Base-by-base conservation (phyloP, 768 basidiomycete species). In the Symmetrospora coprosmae region DNA sequence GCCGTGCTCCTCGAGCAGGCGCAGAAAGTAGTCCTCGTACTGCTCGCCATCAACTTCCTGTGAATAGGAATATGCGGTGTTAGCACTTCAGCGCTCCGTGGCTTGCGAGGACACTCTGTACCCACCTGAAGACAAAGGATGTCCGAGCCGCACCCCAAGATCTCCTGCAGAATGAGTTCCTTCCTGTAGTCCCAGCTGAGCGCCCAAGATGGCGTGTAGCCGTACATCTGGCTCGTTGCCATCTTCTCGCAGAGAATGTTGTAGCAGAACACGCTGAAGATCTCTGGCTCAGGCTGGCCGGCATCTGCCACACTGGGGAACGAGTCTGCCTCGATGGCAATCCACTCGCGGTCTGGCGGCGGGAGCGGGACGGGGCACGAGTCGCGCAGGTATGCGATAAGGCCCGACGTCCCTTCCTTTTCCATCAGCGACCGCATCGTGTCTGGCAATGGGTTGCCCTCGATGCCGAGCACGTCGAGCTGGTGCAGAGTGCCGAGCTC, bases 141-240 rank as follows among this genome's bases (percentile, higher is more conserved):
- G 73, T 99, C 94, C 55, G 86, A 79, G 38, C 85, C 79, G 65
- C 85, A 82, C 66, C 80, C 79, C 72, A 83, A 77, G 48, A 96
- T 76, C 74, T 99, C 91, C 34, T 82, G 79, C 66, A 94, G 70
- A 65, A 99, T 88, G 60, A 85, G 75, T 52, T 87, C 85, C 73
- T 86, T 89, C 62, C 94, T 81, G 70, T 90, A 96, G 43, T 84
- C 81, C 94, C 94, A 99, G n/a, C 80, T 76, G 37, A 99, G 76
- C 0, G 94, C 94, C 92, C 94, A 97, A 0, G 82, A 78, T 1
- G 94, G 94, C 0, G 94, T 97, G 73, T 99, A 99, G 1, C 88
- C 89, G 71, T 97, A 99, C 71, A 91, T 73, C 65, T 81, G 77
- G 66, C 84, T 81, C 30, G 91, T 90, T 14, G 94, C 94, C 67